Percentiles rank a stretch among this genome's conserved stretches.
phyloP scores from a whole-genome alignment of 306 rosid species.

The Oemleria cerasiformis region DNA sequence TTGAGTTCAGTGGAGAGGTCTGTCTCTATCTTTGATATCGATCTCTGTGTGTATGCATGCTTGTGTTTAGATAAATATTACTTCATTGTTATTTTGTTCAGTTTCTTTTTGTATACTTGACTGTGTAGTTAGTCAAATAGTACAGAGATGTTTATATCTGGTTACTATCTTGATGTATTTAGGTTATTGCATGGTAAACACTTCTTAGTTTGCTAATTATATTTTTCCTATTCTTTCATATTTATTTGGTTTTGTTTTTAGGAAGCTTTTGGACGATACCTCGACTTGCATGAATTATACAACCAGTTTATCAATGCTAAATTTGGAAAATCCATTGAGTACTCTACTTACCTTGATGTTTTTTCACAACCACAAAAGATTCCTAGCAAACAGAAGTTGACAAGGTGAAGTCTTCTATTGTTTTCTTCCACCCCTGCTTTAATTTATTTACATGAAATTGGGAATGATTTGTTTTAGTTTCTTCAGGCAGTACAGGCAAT shows the following conservation, averaged over 20 bases:
- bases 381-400: slow-evolving; percentile 59
- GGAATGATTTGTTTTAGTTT: slow-evolving; percentile 20
- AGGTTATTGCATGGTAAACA: background rate
- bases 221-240: background rate
- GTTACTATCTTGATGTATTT: background rate
- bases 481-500: slow-evolving; percentile 78
- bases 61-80: background rate
- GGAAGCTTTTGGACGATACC: slow-evolving; percentile 90
- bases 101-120: background rate
- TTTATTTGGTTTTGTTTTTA: slow-evolving; percentile 25
- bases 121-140: background rate
- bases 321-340: slow-evolving; percentile 92
- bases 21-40: slow-evolving; percentile 2
- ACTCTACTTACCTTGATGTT: slow-evolving; percentile 77
- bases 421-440: background rate
- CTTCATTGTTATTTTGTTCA: background rate
- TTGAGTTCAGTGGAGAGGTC: slow-evolving; percentile 98
- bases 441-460: background rate
- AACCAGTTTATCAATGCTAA: slow-evolving; percentile 78
- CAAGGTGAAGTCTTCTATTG: slow-evolving; percentile 41
- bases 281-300: slow-evolving; percentile 83
- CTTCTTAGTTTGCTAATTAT: background rate
- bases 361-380: slow-evolving; percentile 73
- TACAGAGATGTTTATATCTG: background rate
- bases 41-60: background rate